phyloP scores from a whole-genome alignment of 192 early-diverging fungal genomes.

The Piromyces finnis region DNA sequence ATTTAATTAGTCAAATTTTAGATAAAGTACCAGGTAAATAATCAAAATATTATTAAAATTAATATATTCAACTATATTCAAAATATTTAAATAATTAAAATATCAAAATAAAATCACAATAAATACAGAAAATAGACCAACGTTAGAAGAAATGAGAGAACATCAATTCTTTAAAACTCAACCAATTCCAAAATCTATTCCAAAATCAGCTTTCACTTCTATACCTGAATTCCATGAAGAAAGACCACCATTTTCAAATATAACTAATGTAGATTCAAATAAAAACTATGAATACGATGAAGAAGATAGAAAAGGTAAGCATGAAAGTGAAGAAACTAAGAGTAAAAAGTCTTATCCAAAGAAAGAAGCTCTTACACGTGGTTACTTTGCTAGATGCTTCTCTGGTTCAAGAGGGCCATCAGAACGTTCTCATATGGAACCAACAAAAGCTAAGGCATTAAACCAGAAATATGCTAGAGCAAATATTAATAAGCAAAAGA shows the following conservation, averaged over 20 bases:
- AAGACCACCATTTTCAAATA: background rate
- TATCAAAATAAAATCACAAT: background rate
- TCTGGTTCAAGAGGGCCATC: background rate
- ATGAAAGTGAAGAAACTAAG: background rate
- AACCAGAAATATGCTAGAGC: background rate
- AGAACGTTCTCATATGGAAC: background rate
- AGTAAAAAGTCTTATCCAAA: background rate
- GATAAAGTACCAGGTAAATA: constrained; percentile 36
- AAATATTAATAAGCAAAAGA: background rate
- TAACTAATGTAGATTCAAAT: background rate
- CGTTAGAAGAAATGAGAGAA: constrained; percentile 20
- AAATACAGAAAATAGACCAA: constrained; percentile 16
- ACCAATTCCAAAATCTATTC: background rate
- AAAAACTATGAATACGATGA: background rate
- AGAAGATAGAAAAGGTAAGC: background rate
- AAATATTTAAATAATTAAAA: background rate
- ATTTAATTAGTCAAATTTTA: constrained; percentile 50
- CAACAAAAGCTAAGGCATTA: background rate
- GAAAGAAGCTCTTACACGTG: background rate
- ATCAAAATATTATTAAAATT: background rate
- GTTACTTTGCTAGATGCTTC: background rate
- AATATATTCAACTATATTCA: background rate
- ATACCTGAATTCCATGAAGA: background rate
- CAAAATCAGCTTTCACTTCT: background rate
- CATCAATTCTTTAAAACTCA: constrained; percentile 16